Percentiles rank a stretch among this genome's conserved stretches.
Conservation (phyloP, 257 asterid genomes). For the Solanum paucissectum region DNA sequence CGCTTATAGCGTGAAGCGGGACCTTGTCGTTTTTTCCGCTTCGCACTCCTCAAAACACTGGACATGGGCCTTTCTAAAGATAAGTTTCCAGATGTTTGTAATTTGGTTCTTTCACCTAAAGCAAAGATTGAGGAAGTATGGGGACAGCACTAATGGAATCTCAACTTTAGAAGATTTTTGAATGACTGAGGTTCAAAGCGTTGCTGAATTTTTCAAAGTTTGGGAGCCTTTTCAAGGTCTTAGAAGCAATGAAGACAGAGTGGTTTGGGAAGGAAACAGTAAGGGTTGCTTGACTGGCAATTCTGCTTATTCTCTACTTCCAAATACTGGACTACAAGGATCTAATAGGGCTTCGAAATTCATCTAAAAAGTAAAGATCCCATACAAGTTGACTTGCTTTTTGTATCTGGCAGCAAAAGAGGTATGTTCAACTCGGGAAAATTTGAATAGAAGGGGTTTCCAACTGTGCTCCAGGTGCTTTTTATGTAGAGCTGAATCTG, state of each 20-base stretch:
- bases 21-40: background rate
- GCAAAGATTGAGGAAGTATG: background rate
- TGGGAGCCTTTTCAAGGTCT: background rate
- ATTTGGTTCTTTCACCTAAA: background rate
- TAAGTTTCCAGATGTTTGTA: background rate
- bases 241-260: background rate
- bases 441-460: background rate
- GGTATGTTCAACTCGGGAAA: background rate
- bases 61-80: background rate
- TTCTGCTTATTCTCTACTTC: background rate
- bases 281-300: background rate
- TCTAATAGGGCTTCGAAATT: background rate
- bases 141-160: background rate
- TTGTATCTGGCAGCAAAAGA: background rate
- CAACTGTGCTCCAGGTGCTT: background rate
- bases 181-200: background rate
- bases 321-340: background rate
- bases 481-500: background rate
- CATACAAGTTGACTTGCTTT: background rate
- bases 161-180: background rate
- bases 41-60: background rate
- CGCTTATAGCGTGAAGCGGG: background rate
- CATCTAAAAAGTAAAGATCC: background rate
- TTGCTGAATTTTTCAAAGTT: background rate
- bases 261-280: background rate